Conservation (phyloP, 164 flowering plant genomes). For the Chimonanthus praecox region DNA sequence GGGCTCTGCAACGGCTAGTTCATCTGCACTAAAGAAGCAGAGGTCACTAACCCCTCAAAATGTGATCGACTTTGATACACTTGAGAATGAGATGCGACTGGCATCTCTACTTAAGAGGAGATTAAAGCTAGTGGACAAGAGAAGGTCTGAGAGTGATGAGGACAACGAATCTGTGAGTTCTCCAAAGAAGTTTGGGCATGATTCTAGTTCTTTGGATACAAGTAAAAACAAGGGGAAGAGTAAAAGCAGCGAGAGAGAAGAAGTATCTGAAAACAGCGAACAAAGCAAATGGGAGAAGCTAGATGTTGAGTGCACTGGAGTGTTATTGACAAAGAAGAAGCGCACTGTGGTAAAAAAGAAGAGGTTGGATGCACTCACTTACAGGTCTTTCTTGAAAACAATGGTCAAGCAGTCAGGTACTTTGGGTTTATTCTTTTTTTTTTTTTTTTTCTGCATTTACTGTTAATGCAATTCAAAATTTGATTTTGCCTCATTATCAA, state of each 20-base stretch:
- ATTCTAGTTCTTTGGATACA: conserved; percentile 17
- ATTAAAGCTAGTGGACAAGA: conserved; percentile 35
- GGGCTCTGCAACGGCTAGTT: conserved; percentile 17
- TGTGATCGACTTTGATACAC: not conserved
- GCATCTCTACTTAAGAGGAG: conserved; percentile 25
- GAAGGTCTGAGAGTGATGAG: conserved; percentile 48
- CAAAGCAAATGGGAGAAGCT: conserved; percentile 1
- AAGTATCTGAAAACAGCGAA: conserved; percentile 15
- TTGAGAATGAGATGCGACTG: conserved; percentile 24
- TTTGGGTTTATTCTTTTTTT: not conserved
- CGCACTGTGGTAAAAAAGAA: conserved; percentile 7
- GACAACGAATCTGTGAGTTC: conserved; percentile 17
- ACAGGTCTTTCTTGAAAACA: conserved; percentile 24
- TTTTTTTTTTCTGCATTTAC: not conserved
- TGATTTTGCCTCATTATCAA: not conserved
- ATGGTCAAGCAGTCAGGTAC: conserved; percentile 6
- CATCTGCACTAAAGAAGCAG: conserved; percentile 23
- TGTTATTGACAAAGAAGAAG: conserved; percentile 8
- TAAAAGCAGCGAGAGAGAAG: conserved; percentile 26
- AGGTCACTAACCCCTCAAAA: conserved; percentile 12
- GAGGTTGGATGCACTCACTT: conserved; percentile 36
- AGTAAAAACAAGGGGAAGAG: conserved; percentile 20
- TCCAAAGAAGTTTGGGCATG: conserved; percentile 32
- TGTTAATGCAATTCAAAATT: not conserved
- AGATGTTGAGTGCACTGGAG: conserved; percentile 8